Evolutionary conservation across 148 eudicot species (phyloP).

Genomic region (Rheum nobile): DNA sequence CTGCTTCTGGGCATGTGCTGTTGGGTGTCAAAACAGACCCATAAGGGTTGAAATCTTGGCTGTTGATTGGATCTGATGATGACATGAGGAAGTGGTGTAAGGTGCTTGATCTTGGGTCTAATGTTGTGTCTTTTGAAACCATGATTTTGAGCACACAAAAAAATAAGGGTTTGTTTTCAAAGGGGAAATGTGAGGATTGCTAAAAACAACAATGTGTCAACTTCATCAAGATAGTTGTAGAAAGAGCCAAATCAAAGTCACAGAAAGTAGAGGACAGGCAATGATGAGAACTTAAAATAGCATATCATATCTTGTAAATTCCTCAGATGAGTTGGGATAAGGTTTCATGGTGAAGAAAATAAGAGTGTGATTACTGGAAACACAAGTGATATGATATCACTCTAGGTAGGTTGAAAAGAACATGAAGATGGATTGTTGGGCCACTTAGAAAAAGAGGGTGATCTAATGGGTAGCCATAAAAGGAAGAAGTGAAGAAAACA

Average conservation of each 20-base stretch:
- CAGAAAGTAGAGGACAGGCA: slow-evolving; percentile 14
- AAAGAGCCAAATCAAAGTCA: slow-evolving; percentile 16
- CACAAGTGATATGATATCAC: background rate
- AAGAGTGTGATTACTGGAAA: background rate
- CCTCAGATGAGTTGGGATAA: background rate
- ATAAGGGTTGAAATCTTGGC: slow-evolving; percentile 31
- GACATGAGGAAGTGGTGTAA: slow-evolving; percentile 58
- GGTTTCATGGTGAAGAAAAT: slow-evolving; percentile 6
- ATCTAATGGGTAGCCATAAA: background rate
- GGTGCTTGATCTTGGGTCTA: slow-evolving; percentile 33
- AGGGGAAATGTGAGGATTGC: slow-evolving; percentile 11
- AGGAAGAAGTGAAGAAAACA: background rate
- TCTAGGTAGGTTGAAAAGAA: slow-evolving; percentile 4
- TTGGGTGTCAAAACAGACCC: background rate
- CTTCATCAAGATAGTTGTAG: slow-evolving; percentile 14
- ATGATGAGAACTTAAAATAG: slow-evolving; percentile 12
- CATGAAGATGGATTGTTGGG: slow-evolving; percentile 13
- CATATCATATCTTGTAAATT: too few relatives aligned
- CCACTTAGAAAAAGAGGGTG: slow-evolving; percentile 9
- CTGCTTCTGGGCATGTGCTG: too few relatives aligned
- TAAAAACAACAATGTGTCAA: slow-evolving; percentile 31
- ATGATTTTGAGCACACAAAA: slow-evolving; percentile 14
- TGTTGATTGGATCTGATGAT: slow-evolving; percentile 26
- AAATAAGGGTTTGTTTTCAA: background rate
- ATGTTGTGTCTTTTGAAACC: slow-evolving; percentile 53